These are phyloP conservation scores for Podaxis sp. DNA, from an alignment of 768 basidiomycete genomes.

Conservation along the genomic window DNA sequence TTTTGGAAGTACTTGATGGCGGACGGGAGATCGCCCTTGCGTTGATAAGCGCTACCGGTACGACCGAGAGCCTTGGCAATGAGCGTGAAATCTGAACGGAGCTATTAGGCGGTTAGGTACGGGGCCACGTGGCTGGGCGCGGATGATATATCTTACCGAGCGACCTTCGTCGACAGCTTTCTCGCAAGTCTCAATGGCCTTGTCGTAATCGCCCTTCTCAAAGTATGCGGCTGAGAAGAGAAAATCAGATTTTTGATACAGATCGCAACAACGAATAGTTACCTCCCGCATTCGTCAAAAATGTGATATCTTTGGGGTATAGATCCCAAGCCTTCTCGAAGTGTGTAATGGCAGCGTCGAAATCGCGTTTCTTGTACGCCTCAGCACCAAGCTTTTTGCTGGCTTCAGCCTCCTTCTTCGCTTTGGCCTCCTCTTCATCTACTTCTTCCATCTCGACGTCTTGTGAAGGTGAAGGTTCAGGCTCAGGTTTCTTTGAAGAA, in stretches of 20 bases:
- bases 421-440: slow-evolving; percentile 67
- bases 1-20: slow-evolving; percentile 94
- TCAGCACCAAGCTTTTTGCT: slow-evolving; percentile 78
- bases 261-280: slow-evolving; percentile 18
- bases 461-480: slow-evolving; percentile 40
- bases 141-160: slow-evolving; percentile 41
- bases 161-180: slow-evolving; percentile 98
- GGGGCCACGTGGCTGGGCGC: background rate
- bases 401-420: slow-evolving; percentile 76
- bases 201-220: slow-evolving; percentile 90
- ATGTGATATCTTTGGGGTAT: slow-evolving; percentile 92
- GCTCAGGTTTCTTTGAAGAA: slow-evolving; percentile 38
- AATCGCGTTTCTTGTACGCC: slow-evolving; percentile 85
- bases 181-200: slow-evolving; percentile 87
- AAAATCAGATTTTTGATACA: background rate
- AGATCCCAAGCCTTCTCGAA: slow-evolving; percentile 91
- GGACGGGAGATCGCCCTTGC: slow-evolving; percentile 69
- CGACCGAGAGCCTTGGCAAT: slow-evolving; percentile 94
- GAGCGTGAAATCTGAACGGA: slow-evolving; percentile 93
- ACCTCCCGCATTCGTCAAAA: slow-evolving; percentile 90
- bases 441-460: slow-evolving; percentile 71
- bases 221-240: slow-evolving; percentile 75
- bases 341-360: slow-evolving; percentile 70
- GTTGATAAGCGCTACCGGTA: slow-evolving; percentile 80
- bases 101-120: slow-evolving; percentile 33